Evolutionary conservation across 768 basidiomycete species (phyloP), one percentile per base, ranked within the genome.

Genomic region (Lepiota brunneoincarnata): DNA sequence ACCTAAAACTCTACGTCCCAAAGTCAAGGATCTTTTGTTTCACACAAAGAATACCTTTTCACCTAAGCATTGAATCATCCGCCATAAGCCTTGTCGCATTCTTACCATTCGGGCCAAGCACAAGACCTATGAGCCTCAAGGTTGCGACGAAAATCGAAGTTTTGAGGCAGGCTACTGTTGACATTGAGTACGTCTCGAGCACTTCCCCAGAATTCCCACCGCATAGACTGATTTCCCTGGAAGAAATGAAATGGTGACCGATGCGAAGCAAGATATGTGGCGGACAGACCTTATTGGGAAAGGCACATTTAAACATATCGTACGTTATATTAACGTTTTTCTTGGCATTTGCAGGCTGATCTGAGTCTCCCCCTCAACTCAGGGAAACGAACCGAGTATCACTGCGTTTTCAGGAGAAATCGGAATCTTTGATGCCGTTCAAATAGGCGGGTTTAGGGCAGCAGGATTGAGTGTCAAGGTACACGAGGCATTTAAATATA

Each of bases 181-280:
- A 90, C 63, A 83, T 85, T 23, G 78, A 78, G 79, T 78, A 57
- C 28, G 70, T 51, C 11, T 28, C 11, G 24, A 24, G 24, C 5
- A 57, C 18, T 52, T 38, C 21, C 37, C n/a, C n/a, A n/a, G n/a
- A n/a, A 24, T 41, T 24, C 34, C 12, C 24, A 41, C 37, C n/a
- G 26, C 7, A 40, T 46, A 41, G 49, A 47, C 7, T 10, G 23
- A n/a, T 39, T 20, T 26, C 34, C 35, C 14, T 34, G 21, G 17
- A 57, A 85, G 83, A 38, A 82, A 83, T 59, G 61, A 72, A 2
- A 55, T 75, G 15, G 60, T 79, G 15, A 60, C 74, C 7, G 78
- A 77, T 1, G 78, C 79, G n/a, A 87, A 83, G 65, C 77, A 84
- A 1, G 83, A 88, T 58, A 89, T 89, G 20, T 89, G 86, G 86